phyloP scores from a whole-genome alignment of 2,329 filamentous ascomycete genomes.

The Fusarium graminum region DNA sequence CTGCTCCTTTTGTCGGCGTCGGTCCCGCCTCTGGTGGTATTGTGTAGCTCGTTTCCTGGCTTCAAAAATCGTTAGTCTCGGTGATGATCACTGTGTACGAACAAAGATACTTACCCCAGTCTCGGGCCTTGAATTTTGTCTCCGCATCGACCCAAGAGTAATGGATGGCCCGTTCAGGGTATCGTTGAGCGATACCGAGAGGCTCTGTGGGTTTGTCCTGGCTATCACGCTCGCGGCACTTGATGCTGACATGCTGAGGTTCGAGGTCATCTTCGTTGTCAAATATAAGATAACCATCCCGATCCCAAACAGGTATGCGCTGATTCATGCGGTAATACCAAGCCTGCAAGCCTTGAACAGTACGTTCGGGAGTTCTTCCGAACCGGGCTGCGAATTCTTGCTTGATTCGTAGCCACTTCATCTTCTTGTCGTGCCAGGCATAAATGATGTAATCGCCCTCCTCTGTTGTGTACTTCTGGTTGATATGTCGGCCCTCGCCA shows the following conservation, averaged over 20 bases:
- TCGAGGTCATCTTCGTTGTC: conserved; percentile 57
- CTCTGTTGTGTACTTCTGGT: conserved; percentile 60
- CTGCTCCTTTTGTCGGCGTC: conserved; percentile 56
- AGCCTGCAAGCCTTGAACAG: conserved; percentile 58
- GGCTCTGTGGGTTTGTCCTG: conserved; percentile 55
- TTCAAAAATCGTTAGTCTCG: conserved; percentile 43
- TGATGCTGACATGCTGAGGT: conserved; percentile 55
- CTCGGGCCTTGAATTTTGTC: conserved; percentile 54
- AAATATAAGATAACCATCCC: conserved; percentile 57
- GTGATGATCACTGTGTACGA: background rate
- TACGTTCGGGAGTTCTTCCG: conserved; percentile 55
- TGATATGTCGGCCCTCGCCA: conserved; percentile 56
- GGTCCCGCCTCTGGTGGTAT: conserved; percentile 55
- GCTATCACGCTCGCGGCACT: conserved; percentile 56
- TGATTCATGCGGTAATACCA: conserved; percentile 62
- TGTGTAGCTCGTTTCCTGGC: conserved; percentile 54
- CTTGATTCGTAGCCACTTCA: conserved; percentile 59
- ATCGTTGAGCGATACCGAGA: conserved; percentile 58
- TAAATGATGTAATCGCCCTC: conserved; percentile 61
- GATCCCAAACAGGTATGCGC: conserved; percentile 57
- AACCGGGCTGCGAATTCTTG: conserved; percentile 57
- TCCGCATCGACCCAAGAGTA: conserved; percentile 61
- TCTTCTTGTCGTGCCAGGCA: conserved; percentile 59
- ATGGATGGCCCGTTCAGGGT: conserved; percentile 61
- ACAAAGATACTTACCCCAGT: conserved; percentile 56